Evolutionary conservation across 2,329 filamentous ascomycete genomes (phyloP).

Genomic region (Neonectria sp.): DNA sequence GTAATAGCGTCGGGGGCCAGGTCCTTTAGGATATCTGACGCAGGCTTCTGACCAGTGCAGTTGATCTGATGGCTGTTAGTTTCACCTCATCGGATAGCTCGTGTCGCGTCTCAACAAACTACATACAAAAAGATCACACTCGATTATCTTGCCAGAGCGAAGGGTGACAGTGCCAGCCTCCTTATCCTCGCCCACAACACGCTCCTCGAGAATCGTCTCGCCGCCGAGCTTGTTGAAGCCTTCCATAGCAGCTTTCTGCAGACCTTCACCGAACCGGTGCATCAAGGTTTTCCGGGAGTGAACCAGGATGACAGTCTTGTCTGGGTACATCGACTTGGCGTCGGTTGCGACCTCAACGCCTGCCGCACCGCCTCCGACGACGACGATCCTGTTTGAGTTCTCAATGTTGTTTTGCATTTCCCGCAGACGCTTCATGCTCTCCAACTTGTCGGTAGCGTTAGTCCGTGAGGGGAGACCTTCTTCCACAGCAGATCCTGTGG

Average conservation of each 20-base stretch:
- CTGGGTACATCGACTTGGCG: slow-evolving; percentile 68
- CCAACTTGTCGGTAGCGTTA: slow-evolving; percentile 56
- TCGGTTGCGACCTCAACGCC: slow-evolving; percentile 75
- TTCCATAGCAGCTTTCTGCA: slow-evolving; percentile 57
- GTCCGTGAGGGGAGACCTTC: slow-evolving; percentile 65
- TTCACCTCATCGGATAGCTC: background rate
- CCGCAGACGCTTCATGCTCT: slow-evolving; percentile 60
- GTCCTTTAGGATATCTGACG: slow-evolving; percentile 62
- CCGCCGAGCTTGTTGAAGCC: slow-evolving; percentile 64
- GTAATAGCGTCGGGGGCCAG: slow-evolving; percentile 63
- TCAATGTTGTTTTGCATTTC: slow-evolving; percentile 63
- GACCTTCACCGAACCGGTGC: slow-evolving; percentile 63
- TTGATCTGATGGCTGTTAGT: slow-evolving; percentile 60
- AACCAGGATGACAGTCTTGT: slow-evolving; percentile 70
- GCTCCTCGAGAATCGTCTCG: slow-evolving; percentile 66
- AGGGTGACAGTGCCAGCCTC: slow-evolving; percentile 59
- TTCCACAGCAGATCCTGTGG: slow-evolving; percentile 66
- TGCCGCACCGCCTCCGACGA: slow-evolving; percentile 73
- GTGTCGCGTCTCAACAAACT: background rate
- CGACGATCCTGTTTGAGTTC: slow-evolving; percentile 59
- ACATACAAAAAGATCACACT: slow-evolving; percentile 67
- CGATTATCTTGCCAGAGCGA: slow-evolving; percentile 59
- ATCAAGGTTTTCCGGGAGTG: slow-evolving; percentile 70
- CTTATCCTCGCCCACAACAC: slow-evolving; percentile 56
- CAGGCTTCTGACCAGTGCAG: slow-evolving; percentile 72